Conservation (phyloP, 106 monocot species). For the Dendrobium huoshanense region DNA sequence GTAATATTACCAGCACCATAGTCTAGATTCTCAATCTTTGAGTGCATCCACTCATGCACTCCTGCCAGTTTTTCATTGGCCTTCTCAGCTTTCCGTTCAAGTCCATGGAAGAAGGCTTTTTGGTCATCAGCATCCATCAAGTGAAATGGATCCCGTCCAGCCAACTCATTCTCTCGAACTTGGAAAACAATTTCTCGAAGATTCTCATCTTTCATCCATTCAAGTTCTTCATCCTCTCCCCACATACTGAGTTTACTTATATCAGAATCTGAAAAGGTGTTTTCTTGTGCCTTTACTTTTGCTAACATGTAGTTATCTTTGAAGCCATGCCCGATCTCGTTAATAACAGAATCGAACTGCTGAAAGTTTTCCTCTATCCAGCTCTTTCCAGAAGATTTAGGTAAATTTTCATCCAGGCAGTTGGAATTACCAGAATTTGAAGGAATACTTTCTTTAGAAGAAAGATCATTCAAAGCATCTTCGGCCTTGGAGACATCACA, state of each 20-base stretch:
- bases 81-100: conserved; percentile 63
- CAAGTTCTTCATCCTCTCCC: conserved; percentile 47
- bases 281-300: conserved; percentile 51
- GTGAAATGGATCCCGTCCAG: conserved; percentile 73
- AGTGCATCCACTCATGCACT: conserved; percentile 72
- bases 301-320: conserved; percentile 60
- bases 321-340: conserved; percentile 58
- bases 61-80: conserved; percentile 46
- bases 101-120: conserved; percentile 52
- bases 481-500: not conserved
- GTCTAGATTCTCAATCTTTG: conserved; percentile 76
- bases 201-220: conserved; percentile 81
- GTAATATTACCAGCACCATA: conserved; percentile 60
- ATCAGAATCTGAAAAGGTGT: conserved; percentile 16
- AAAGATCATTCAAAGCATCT: conserved; percentile 3
- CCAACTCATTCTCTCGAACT: conserved; percentile 75
- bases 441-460: conserved; percentile 7
- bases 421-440: conserved; percentile 11
- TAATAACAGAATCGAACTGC: conserved; percentile 43
- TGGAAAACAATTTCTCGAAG: conserved; percentile 71
- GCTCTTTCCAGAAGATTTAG: conserved; percentile 15
- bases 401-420: conserved; percentile 6
- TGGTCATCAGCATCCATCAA: conserved; percentile 56
- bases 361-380: conserved; percentile 63
- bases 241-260: conserved; percentile 42